Conservation (phyloP, 306 rosid genomes). For the Fagus crenata region DNA sequence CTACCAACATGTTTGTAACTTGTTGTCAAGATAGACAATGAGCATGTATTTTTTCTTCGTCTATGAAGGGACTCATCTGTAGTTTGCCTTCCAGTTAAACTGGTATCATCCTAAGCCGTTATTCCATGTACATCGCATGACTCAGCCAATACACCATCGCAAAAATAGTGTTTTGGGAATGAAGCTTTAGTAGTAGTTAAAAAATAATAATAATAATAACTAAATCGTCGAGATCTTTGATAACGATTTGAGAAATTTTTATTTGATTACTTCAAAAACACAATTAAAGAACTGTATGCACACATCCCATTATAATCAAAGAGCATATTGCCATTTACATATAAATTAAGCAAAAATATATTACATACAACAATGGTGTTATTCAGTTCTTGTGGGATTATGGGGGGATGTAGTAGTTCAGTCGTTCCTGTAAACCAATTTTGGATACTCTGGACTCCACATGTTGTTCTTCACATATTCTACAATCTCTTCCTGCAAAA, state of each 20-base stretch:
- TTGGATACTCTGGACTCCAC: constrained; percentile 94
- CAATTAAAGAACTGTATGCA: background rate
- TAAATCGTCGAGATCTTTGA: background rate
- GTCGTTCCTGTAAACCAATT: constrained; percentile 69
- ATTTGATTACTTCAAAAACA: background rate
- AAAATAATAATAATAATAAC: background rate
- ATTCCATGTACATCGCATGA: background rate
- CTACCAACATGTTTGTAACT: too few relatives aligned
- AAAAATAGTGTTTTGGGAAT: background rate
- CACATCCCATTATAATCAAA: too few relatives aligned
- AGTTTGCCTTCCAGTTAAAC: too few relatives aligned
- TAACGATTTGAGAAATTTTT: background rate
- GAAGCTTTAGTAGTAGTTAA: background rate
- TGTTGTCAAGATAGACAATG: too few relatives aligned
- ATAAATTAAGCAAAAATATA: background rate
- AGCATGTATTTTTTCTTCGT: too few relatives aligned
- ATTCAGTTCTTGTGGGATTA: background rate
- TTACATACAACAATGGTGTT: constrained; percentile 3
- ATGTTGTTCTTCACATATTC: constrained; percentile 69
- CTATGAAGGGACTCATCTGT: too few relatives aligned
- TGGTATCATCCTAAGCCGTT: too few relatives aligned
- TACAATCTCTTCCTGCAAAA: constrained; percentile 67
- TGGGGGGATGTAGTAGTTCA: constrained; percentile 31
- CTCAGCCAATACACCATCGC: background rate
- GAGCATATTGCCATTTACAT: background rate